These are phyloP conservation scores for Phytophthora niederhauseri DNA, from an alignment of 352 stramenopile genomes.

Conservation along the genomic window DNA sequence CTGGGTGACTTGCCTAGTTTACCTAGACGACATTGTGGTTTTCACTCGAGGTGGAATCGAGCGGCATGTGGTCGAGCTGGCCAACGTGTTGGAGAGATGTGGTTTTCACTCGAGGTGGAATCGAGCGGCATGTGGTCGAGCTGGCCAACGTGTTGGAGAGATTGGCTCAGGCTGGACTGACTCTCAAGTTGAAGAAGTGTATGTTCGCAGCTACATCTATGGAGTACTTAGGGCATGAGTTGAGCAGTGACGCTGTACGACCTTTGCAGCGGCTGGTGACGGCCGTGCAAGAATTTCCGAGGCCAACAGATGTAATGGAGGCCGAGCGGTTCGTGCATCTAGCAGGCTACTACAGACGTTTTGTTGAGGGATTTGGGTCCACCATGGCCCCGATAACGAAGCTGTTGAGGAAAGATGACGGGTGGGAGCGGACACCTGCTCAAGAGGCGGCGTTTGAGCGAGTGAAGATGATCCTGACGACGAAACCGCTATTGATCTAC, in stretches of 20 bases:
- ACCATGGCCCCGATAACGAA: background rate
- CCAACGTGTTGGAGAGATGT: background rate
- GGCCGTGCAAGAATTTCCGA: background rate
- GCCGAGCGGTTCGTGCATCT: background rate
- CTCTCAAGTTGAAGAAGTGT: background rate
- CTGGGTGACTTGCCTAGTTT: background rate
- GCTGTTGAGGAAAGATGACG: background rate
- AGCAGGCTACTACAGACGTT: background rate
- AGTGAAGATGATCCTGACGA: constrained; percentile 2
- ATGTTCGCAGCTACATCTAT: background rate
- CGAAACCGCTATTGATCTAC: constrained; percentile 1
- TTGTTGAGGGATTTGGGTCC: background rate
- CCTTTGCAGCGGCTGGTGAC: background rate
- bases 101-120: background rate
- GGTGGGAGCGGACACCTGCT: background rate
- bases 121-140: background rate
- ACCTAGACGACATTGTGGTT: background rate
- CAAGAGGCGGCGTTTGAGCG: background rate
- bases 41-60: constrained; percentile 2
- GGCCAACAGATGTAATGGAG: background rate
- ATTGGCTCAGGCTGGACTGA: background rate
- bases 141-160: background rate
- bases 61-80: background rate
- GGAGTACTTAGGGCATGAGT: background rate
- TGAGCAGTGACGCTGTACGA: background rate